Evolutionary conservation across 441 rosid species (phyloP).

Genomic region (Adansonia rubrostipa): DNA sequence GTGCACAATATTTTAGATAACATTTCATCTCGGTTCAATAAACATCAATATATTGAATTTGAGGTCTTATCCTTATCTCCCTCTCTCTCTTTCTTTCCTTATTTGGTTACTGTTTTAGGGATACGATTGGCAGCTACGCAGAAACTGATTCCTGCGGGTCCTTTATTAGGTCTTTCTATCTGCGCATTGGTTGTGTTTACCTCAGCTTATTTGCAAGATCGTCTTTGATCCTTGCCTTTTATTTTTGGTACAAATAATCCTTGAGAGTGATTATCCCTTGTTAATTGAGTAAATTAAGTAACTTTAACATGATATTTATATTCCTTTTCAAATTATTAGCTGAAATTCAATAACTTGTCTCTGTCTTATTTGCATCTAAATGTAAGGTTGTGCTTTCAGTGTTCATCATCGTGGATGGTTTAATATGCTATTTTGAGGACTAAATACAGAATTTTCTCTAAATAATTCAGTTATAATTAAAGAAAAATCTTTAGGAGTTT

Average conservation of each 20-base stretch:
- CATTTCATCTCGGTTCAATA: not conserved
- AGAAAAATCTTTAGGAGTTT: not conserved
- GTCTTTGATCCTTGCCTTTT: conserved; percentile 32
- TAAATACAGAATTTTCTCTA: not conserved
- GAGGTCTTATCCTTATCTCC: conserved; percentile 4
- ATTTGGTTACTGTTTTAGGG: conserved; percentile 46
- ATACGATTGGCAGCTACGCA: conserved; percentile 70
- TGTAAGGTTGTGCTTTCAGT: conserved; percentile 7
- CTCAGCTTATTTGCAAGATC: conserved; percentile 57
- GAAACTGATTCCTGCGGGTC: conserved; percentile 70
- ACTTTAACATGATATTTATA: conserved; percentile 23
- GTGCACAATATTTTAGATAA: not conserved
- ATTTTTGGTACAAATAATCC: conserved; percentile 12
- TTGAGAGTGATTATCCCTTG: conserved; percentile 12
- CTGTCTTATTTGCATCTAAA: conserved; percentile 11
- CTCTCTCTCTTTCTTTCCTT: not conserved
- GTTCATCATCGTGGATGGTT: not conserved
- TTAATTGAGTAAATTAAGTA: not conserved
- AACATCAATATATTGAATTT: not conserved
- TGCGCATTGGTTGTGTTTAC: conserved; percentile 52
- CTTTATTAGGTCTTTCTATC: conserved; percentile 61
- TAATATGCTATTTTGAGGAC: not conserved
- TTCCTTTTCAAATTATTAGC: conserved; percentile 1
- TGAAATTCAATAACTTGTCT: not conserved
- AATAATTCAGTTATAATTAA: not conserved